These are phyloP conservation scores for Leccinum variicolor DNA, from an alignment of 768 basidiomycete species.

Conservation along the genomic window DNA sequence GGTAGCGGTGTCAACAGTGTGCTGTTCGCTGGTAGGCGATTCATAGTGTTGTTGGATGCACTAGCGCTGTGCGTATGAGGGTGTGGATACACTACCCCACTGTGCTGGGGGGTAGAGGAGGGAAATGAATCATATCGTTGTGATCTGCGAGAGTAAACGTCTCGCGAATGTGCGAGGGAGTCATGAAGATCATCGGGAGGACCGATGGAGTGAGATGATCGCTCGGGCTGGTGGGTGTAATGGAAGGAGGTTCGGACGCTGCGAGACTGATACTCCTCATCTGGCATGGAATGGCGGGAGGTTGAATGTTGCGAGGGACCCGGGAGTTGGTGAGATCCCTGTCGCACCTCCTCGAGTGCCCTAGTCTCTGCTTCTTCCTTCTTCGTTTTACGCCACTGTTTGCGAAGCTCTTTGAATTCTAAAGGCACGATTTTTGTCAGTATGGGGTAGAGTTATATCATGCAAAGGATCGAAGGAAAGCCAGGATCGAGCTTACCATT, in stretches of 20 bases:
- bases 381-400: slow-evolving; percentile 93
- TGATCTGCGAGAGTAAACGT: slow-evolving; percentile 23
- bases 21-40: slow-evolving; percentile 58
- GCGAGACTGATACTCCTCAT: slow-evolving; percentile 21
- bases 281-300: slow-evolving; percentile 27
- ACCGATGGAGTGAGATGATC: slow-evolving; percentile 9
- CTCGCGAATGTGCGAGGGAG: slow-evolving; percentile 12
- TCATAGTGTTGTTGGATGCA: slow-evolving; percentile 21
- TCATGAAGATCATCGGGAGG: slow-evolving; percentile 22
- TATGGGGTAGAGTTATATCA: background rate
- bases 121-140: slow-evolving; percentile 25
- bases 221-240: slow-evolving; percentile 27
- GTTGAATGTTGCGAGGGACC: slow-evolving; percentile 17
- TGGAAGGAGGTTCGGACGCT: slow-evolving; percentile 17
- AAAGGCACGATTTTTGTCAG: slow-evolving; percentile 9
- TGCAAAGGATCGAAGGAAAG: background rate
- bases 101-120: slow-evolving; percentile 17
- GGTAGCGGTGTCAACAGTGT: slow-evolving; percentile 71
- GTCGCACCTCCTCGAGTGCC: slow-evolving; percentile 14
- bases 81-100: slow-evolving; percentile 16
- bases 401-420: slow-evolving; percentile 99
- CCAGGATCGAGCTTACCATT: slow-evolving; percentile 55
- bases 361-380: slow-evolving; percentile 56
- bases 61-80: slow-evolving; percentile 25
- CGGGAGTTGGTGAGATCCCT: slow-evolving; percentile 17